Conservation (phyloP, 1,284 basidiomycete genomes). For the Pseudozyma tsukubaensis region DNA sequence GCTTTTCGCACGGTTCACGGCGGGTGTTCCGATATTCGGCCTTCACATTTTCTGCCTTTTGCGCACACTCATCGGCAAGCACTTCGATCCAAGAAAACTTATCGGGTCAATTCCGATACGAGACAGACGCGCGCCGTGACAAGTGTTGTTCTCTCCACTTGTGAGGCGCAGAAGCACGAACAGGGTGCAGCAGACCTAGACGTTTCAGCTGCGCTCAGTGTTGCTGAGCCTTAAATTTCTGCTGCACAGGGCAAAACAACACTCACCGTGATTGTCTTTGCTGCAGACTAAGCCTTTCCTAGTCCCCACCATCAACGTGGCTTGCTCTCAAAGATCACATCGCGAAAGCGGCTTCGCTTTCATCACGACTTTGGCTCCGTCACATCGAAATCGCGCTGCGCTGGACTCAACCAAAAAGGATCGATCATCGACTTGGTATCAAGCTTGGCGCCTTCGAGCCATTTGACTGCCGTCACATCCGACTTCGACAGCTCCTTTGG, state of each 20-base stretch:
- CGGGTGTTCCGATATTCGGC: not conserved
- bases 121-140: conserved; percentile 2
- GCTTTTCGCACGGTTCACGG: conserved; percentile 16
- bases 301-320: too few relatives aligned
- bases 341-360: not conserved
- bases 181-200: too few relatives aligned
- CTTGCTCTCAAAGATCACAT: not conserved
- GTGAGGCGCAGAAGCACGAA: not conserved
- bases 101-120: conserved; percentile 1
- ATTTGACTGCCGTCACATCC: too few relatives aligned
- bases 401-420: too few relatives aligned
- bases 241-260: not conserved
- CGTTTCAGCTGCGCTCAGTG: too few relatives aligned
- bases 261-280: not conserved
- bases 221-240: too few relatives aligned
- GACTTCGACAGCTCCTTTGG: too few relatives aligned
- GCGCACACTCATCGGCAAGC: not conserved
- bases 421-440: too few relatives aligned
- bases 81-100: not conserved
- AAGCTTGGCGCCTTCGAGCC: too few relatives aligned
- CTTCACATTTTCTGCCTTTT: not conserved
- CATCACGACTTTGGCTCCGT: not conserved
- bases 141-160: conserved; percentile 38
- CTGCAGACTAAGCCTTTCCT: not conserved
- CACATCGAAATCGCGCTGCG: not conserved